Conservation (phyloP, 805 yeast species). For the Wickerhamiella musiphila region DNA sequence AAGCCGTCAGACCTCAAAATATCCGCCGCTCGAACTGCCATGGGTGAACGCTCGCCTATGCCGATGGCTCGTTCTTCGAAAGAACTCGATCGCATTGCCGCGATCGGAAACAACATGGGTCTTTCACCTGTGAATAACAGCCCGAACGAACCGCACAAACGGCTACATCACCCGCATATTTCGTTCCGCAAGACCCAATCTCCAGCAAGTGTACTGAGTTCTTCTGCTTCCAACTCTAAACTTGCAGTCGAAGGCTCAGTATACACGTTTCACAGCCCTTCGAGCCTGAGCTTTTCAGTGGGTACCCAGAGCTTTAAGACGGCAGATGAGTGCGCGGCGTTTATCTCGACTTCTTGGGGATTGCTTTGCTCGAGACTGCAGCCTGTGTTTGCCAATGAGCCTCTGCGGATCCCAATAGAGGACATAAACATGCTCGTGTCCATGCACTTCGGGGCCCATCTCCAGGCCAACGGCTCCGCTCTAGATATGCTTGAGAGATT, state of each 20-base stretch:
- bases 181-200: constrained; percentile 24
- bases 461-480: constrained; percentile 24
- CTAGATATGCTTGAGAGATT: constrained; percentile 28
- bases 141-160: constrained; percentile 7
- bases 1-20: constrained; percentile 16
- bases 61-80: constrained; percentile 20
- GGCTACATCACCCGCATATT: constrained; percentile 16
- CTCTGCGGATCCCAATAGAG: constrained; percentile 36
- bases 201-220: constrained; percentile 24
- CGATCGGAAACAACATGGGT: constrained; percentile 15
- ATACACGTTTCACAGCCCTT: constrained; percentile 23
- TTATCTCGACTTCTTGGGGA: constrained; percentile 34
- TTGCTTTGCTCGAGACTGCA: constrained; percentile 26
- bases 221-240: constrained; percentile 27
- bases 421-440: constrained; percentile 35
- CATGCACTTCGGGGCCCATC: constrained; percentile 24
- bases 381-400: constrained; percentile 34
- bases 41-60: constrained; percentile 16
- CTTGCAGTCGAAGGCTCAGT: constrained; percentile 26
- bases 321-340: constrained; percentile 22
- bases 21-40: constrained; percentile 14
- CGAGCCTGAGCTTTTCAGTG: constrained; percentile 17
- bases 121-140: neutral
- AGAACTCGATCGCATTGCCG: constrained; percentile 24
- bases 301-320: constrained; percentile 14